phyloP scores from a whole-genome alignment of 345 rosid genomes.

The Bretschneidera sinensis region DNA sequence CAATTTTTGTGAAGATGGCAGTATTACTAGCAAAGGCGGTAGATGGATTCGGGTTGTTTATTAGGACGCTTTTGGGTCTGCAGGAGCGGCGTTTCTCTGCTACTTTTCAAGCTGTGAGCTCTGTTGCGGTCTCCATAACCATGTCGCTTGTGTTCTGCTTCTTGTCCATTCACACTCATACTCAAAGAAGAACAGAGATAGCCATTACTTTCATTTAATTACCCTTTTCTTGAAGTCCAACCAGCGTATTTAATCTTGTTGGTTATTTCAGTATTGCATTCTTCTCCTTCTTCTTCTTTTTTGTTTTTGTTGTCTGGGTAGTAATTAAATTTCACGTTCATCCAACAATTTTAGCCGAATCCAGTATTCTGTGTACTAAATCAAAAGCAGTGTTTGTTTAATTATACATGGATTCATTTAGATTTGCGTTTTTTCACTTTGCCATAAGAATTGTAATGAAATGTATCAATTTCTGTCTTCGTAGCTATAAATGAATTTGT shows the following conservation, averaged over 20 bases:
- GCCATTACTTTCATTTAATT: conserved; percentile 27
- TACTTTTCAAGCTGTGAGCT: conserved; percentile 27
- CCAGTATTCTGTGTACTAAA: too few relatives aligned
- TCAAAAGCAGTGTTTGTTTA: too few relatives aligned
- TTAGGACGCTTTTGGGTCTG: conserved; percentile 25
- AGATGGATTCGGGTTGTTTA: conserved; percentile 28
- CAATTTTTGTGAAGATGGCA: conserved; percentile 26
- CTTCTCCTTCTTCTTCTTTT: too few relatives aligned
- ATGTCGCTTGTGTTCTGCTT: conserved; percentile 38
- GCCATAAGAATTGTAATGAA: too few relatives aligned
- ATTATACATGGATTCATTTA: too few relatives aligned
- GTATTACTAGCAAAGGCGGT: conserved; percentile 29
- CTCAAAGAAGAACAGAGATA: conserved; percentile 15
- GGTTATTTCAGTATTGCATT: too few relatives aligned
- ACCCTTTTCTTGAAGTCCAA: not conserved
- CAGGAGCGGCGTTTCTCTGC: conserved; percentile 31
- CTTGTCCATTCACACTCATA: conserved; percentile 30
- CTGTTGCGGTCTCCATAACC: conserved; percentile 24
- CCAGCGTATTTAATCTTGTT: not conserved
- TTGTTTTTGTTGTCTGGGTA: too few relatives aligned
- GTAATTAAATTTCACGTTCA: too few relatives aligned
- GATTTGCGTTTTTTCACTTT: too few relatives aligned
- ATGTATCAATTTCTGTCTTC: too few relatives aligned
- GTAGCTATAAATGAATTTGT: too few relatives aligned
- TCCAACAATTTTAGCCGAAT: too few relatives aligned